Evolutionary conservation across 257 asterid species (phyloP), one percentile per base, ranked within the genome.

Genomic region (Lithospermum erythrorhizon): DNA sequence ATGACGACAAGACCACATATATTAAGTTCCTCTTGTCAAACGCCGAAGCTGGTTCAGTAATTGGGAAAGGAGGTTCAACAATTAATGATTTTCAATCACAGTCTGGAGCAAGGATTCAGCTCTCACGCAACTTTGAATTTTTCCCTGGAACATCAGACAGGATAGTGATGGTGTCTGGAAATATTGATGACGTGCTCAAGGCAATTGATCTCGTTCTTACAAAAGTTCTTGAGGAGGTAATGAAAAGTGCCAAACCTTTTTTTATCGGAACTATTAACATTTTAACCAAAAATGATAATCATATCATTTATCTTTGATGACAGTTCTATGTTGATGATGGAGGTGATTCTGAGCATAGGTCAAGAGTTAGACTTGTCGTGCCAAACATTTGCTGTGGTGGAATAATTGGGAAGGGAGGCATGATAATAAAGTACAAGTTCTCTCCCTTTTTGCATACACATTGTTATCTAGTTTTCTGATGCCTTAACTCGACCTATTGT

Each of bases 31-130:
- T 93, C 58, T 63, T 93, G 57, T 93, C 99, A 71, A 93, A 93
- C 75, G 86, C 97, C 66, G 99, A 93, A 79, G 99, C 99, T 47
- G 99, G 99, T 57, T 93, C 99, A 45, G 75, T 93, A 65, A 93
- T 93, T 62, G 99, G 99, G 63, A 93, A 86, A 80, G 96, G 91
- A 68, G 99, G 99, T 60, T 76, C 97, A 25, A 83, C 96, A 2
- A 85, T 93, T 74, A 93, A 78, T 70, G 97, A 93, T 59, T 83
- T 93, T 41, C 97, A 93, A 77, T 77, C 86, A 37, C 87, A 81
- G 61, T 89, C 99, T 69, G 96, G 95, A 37, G 90, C 99, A 10
- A 82, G 97, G 23, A 76, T 91, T 78, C 97, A 91, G 81, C 73
- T 91, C 75, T 91, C 98, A 3, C 95, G 97, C 77, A 93, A 86